Conservation (phyloP, 352 stramenopile species). For the Pythium folliculosum region DNA sequence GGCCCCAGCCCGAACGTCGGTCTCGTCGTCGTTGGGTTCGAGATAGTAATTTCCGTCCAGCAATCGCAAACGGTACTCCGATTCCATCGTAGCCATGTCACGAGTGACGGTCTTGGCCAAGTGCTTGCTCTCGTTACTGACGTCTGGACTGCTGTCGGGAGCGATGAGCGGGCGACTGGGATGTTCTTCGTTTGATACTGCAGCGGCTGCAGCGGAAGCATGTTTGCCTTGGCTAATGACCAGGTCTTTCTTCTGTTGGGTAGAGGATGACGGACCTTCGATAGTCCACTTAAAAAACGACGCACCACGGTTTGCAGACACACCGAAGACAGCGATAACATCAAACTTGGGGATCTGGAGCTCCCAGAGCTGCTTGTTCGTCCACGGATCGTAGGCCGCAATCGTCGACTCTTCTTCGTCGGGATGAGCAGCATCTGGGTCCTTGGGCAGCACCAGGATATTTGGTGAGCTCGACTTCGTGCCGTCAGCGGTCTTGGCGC, state of each 20-base stretch:
- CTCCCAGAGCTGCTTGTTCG: slow-evolving; percentile 71
- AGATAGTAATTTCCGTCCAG: slow-evolving; percentile 68
- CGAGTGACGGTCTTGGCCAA: slow-evolving; percentile 26
- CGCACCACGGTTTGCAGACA: slow-evolving; percentile 48
- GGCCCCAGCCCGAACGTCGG: slow-evolving; percentile 9
- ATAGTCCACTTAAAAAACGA: slow-evolving; percentile 79
- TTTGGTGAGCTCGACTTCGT: slow-evolving; percentile 30
- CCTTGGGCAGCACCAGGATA: slow-evolving; percentile 63
- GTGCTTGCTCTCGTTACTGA: slow-evolving; percentile 27
- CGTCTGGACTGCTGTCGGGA: slow-evolving; percentile 4
- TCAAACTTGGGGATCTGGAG: slow-evolving; percentile 72
- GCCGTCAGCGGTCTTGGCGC: slow-evolving; percentile 14
- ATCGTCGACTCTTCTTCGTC: slow-evolving; percentile 72
- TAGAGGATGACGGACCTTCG: slow-evolving; percentile 58
- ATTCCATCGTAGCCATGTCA: slow-evolving; percentile 38
- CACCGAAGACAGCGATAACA: slow-evolving; percentile 66
- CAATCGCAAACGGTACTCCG: slow-evolving; percentile 49
- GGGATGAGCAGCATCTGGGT: slow-evolving; percentile 39
- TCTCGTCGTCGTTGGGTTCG: slow-evolving; percentile 45
- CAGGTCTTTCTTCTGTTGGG: slow-evolving; percentile 22
- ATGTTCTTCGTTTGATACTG: not conserved
- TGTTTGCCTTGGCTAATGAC: not conserved
- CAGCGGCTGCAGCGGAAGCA: not conserved
- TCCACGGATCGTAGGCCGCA: slow-evolving; percentile 70
- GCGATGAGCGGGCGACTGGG: not conserved